These are phyloP conservation scores for Chenopodium suecicum DNA, from an alignment of 148 eudicot species.

Conservation along the genomic window DNA sequence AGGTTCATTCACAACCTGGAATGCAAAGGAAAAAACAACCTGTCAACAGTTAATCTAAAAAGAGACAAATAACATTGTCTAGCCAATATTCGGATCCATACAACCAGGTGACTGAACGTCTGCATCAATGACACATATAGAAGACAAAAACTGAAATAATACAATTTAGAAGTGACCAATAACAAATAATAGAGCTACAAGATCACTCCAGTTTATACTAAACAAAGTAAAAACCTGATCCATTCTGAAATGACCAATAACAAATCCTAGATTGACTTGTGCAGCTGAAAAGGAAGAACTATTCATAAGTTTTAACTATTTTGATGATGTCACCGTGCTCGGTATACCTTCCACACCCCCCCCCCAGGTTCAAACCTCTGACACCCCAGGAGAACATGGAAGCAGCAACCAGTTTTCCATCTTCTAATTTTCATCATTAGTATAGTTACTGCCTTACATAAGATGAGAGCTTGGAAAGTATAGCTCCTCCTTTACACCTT, in stretches of 20 bases:
- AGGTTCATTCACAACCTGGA: constrained; percentile 73
- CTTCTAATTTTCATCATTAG: not conserved
- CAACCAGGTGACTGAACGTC: not conserved
- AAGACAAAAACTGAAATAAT: not conserved
- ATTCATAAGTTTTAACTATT: not conserved
- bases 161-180: not conserved
- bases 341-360: not conserved
- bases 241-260: not conserved
- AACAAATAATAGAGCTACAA: not conserved
- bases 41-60: not conserved
- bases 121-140: not conserved
- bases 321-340: not conserved
- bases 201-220: not conserved
- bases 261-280: not conserved
- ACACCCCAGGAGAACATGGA: not conserved
- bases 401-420: not conserved
- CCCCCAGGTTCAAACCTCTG: not conserved
- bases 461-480: not conserved
- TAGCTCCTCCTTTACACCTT: not conserved
- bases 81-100: not conserved
- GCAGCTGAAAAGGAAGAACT: not conserved
- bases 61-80: not conserved
- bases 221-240: not conserved
- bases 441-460: not conserved
- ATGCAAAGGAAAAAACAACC: constrained; percentile 4